Evolutionary conservation across 768 basidiomycete species (phyloP).

Genomic region (Xerocomellus chrysenteron): DNA sequence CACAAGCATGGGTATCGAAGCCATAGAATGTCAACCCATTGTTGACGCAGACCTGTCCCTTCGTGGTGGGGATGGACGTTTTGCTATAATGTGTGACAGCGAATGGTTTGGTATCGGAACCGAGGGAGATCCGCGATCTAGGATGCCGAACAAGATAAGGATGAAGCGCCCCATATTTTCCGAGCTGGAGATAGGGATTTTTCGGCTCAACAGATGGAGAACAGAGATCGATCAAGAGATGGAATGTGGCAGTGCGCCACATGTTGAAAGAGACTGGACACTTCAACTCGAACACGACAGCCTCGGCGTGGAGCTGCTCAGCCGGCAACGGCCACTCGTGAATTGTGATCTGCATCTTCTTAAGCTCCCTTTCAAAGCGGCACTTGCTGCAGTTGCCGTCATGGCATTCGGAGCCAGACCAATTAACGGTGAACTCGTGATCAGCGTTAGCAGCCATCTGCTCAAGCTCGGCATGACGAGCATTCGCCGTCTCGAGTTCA

Average conservation of each 20-base stretch:
- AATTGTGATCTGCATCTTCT: conserved; percentile 30
- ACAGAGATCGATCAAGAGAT: conserved; percentile 38
- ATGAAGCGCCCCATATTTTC: conserved; percentile 5
- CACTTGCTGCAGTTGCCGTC: conserved; percentile 32
- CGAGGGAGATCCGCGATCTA: conserved; percentile 21
- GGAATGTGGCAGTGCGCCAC: conserved; percentile 44
- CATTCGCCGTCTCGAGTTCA: conserved; percentile 30
- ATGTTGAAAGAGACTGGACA: conserved; percentile 39
- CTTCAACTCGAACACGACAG: conserved; percentile 42
- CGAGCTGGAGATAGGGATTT: conserved; percentile 14
- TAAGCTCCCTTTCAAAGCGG: conserved; percentile 15
- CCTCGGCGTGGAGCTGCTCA: conserved; percentile 18
- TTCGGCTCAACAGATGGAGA: conserved; percentile 4
- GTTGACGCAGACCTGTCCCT: conserved; percentile 27
- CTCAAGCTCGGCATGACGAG: conserved; percentile 17
- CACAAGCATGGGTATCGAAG: conserved; percentile 25
- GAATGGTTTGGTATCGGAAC: conserved; percentile 22
- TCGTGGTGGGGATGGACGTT: conserved; percentile 10
- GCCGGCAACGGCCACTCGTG: conserved; percentile 50
- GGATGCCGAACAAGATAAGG: conserved; percentile 14
- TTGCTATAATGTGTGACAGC: conserved; percentile 12
- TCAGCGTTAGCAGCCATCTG: background rate
- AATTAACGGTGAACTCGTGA: conserved; percentile 3
- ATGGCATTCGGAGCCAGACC: background rate
- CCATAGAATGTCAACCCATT: conserved; percentile 35